Conservation (phyloP, 116 monocot species). For the Papilionanthe hybrid region DNA sequence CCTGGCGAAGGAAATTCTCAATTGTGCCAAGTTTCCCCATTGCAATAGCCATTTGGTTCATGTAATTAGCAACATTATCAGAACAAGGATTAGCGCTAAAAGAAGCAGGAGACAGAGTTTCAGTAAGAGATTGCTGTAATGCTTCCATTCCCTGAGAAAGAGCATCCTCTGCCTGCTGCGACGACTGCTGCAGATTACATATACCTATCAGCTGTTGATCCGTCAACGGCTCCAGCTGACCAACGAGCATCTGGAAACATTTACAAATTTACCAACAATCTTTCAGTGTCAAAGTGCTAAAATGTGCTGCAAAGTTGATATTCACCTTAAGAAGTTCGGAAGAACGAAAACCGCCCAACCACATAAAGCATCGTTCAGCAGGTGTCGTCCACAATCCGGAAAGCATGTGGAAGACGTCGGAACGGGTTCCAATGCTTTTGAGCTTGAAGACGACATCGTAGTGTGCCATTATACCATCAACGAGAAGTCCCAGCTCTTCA, state of each 20-base stretch:
- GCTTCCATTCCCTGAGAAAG: conserved; percentile 65
- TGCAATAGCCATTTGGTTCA: conserved; percentile 74
- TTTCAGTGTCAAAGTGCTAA: neutral
- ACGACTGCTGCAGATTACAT: conserved; percentile 56
- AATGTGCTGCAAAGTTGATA: neutral
- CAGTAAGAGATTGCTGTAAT: conserved; percentile 58
- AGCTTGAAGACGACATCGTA: conserved; percentile 61
- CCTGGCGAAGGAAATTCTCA: conserved; percentile 66
- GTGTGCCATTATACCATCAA: conserved; percentile 57
- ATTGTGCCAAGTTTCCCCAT: conserved; percentile 69
- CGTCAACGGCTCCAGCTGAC: conserved; percentile 69
- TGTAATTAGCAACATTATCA: conserved; percentile 66
- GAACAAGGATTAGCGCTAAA: conserved; percentile 39
- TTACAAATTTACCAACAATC: neutral
- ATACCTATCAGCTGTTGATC: conserved; percentile 69
- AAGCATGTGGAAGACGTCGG: conserved; percentile 84
- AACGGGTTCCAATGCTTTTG: conserved; percentile 43
- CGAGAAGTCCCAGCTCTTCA: conserved; percentile 66
- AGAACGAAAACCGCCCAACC: conserved; percentile 91
- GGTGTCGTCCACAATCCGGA: conserved; percentile 93
- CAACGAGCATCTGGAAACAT: conserved; percentile 33
- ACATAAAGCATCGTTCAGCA: conserved; percentile 92
- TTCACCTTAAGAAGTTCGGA: conserved; percentile 88
- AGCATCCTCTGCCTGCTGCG: conserved; percentile 66
- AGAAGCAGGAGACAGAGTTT: conserved; percentile 42